Evolutionary conservation across 163 green algal species (phyloP), one percentile per base, ranked within the genome.

Genomic region (Trebouxia gelatinosa): DNA sequence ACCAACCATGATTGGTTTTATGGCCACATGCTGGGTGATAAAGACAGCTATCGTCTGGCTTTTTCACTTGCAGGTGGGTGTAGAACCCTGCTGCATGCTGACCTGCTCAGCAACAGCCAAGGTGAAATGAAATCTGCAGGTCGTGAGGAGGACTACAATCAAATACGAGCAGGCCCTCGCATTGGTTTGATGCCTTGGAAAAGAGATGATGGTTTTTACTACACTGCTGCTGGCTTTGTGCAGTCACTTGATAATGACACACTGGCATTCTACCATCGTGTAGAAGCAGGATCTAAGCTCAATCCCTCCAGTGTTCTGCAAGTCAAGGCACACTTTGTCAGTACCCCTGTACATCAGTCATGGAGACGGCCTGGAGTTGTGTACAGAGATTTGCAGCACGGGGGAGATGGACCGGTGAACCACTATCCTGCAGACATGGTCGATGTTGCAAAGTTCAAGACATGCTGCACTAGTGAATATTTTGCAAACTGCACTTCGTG

Each of bases 21-120:
- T 39, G 16, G 34, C 62, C 43, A 29, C 43, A 70, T 70, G 62
- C 62, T 48, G 43, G 62, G 62, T 6, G 62, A 70, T 21, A 70
- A 70, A 70, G 62, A 70, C 16, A 70, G 34, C 11, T 70, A 70
- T 34, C 62, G 62, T 28, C 19, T 70, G 34, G 62, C 62, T 32
- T 70, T 70, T 70, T 16, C 62, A 17, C 19, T 70, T 26, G 62
- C n/a, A n/a, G n/a, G n/a, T n/a, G n/a, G n/a, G n/a, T n/a, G n/a
- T n/a, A n/a, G n/a, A n/a, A n/a, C n/a, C n/a, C n/a, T n/a, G n/a
- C n/a, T n/a, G n/a, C n/a, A n/a, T n/a, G n/a, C n/a, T n/a, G n/a
- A n/a, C n/a, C n/a, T n/a, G n/a, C n/a, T n/a, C n/a, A n/a, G n/a
- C n/a, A n/a, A n/a, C n/a, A n/a, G n/a, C n/a, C n/a, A n/a, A n/a